A percentile compares a stretch with the other conserved stretches of the same genome.
Conservation (phyloP, 73 alveolate genomes). For the Symbiodinium natans region DNA sequence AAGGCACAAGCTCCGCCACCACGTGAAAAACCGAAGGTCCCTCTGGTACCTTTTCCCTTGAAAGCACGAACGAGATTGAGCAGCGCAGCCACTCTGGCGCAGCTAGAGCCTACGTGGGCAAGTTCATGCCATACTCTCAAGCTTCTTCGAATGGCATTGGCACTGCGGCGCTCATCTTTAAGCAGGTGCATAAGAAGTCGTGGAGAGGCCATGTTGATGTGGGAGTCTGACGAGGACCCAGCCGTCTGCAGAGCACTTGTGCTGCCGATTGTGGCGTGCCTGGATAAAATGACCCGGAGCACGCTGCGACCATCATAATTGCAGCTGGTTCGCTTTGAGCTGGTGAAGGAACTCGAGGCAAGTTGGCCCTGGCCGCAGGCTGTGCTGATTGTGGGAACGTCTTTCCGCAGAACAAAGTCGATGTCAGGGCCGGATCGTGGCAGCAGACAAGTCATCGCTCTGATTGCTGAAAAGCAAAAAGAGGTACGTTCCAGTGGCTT, state of each 20-base stretch:
- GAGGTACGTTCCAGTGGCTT: too few species aligned
- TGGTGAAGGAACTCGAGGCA: neutral
- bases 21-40: too few species aligned
- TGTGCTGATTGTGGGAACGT: neutral
- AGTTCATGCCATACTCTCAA: neutral
- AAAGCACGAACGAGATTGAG: too few species aligned
- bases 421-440: neutral
- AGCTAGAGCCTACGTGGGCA: too few species aligned
- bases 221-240: neutral
- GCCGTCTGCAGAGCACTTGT: neutral
- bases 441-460: neutral
- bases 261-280: too few species aligned
- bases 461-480: too few species aligned
- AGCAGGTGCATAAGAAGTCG: neutral
- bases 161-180: neutral
- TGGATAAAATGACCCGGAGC: neutral
- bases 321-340: constrained; percentile 6
- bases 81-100: too few species aligned
- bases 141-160: neutral
- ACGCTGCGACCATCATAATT: neutral
- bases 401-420: neutral
- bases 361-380: neutral
- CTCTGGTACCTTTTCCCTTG: too few species aligned
- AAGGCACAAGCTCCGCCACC: too few species aligned
- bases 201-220: neutral